Conservation (phyloP, 1,284 basidiomycete genomes). For the Ganoderma sp. region DNA sequence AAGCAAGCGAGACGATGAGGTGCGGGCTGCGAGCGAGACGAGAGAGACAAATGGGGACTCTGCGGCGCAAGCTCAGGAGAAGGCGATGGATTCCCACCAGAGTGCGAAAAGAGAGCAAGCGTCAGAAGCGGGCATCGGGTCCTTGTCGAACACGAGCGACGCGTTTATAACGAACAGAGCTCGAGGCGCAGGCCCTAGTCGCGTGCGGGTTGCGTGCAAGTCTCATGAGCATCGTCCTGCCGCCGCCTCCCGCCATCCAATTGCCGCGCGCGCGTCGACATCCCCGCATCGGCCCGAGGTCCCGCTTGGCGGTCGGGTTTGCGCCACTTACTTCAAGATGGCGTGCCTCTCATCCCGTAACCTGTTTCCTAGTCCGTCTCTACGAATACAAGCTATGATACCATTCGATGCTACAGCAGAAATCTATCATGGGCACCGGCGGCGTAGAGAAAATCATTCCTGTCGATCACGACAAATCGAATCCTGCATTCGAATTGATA, state of each 20-base stretch:
- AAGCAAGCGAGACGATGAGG: neutral
- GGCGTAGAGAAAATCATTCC: neutral
- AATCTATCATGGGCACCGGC: neutral
- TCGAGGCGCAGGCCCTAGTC: neutral
- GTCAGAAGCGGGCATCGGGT: slow-evolving; percentile 1
- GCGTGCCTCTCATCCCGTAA: neutral
- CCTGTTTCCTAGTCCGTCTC: too few species aligned
- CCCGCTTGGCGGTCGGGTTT: neutral
- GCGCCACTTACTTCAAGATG: neutral
- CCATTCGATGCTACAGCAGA: neutral
- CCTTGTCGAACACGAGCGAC: neutral
- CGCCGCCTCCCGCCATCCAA: neutral
- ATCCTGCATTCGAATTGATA: slow-evolving; percentile 85
- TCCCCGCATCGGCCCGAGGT: neutral
- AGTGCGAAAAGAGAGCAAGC: neutral
- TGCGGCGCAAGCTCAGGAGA: neutral
- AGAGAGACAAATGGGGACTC: neutral
- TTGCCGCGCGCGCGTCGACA: neutral
- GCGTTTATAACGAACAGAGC: slow-evolving; percentile 2
- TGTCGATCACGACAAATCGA: slow-evolving; percentile 74
- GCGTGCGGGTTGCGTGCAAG: neutral
- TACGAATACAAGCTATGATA: neutral
- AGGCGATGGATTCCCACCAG: neutral
- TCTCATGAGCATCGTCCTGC: neutral
- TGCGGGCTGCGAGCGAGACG: neutral